Evolutionary conservation across 2,329 filamentous ascomycete species (phyloP).

Genomic region (Calycina marina): DNA sequence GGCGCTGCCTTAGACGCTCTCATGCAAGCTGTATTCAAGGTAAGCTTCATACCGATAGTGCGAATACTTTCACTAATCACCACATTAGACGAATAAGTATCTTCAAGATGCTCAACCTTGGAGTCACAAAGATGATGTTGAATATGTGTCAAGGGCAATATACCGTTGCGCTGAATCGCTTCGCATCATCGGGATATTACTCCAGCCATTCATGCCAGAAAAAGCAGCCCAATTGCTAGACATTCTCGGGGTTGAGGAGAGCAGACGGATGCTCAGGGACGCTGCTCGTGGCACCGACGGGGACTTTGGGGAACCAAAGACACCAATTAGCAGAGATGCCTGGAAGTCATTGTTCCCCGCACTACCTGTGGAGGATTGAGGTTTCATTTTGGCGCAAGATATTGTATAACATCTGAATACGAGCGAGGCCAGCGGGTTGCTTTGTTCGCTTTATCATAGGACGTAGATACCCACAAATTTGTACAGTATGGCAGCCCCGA

Average conservation of each 20-base stretch:
- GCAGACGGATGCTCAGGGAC: constrained; percentile 46
- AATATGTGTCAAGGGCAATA: constrained; percentile 29
- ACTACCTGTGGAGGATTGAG: constrained; percentile 27
- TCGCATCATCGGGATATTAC: constrained; percentile 65
- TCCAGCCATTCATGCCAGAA: constrained; percentile 81
- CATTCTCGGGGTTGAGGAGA: constrained; percentile 53
- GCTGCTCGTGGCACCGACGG: constrained; percentile 50
- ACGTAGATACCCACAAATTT: too few relatives aligned
- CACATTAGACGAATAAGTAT: constrained; percentile 46
- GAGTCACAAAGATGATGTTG: constrained; percentile 32
- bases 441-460: too few relatives aligned
- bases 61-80: background rate
- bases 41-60: constrained; percentile 23
- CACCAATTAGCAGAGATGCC: constrained; percentile 23
- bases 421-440: too few relatives aligned
- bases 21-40: constrained; percentile 45
- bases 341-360: constrained; percentile 38
- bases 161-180: constrained; percentile 63
- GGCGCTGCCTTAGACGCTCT: constrained; percentile 50
- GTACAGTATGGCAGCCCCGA: too few relatives aligned
- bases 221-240: constrained; percentile 64
- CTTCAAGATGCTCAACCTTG: constrained; percentile 55
- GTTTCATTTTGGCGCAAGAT: too few relatives aligned
- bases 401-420: too few relatives aligned
- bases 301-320: constrained; percentile 42